phyloP scores from a whole-genome alignment of 805 yeast species.

The Candida loeiensis region DNA sequence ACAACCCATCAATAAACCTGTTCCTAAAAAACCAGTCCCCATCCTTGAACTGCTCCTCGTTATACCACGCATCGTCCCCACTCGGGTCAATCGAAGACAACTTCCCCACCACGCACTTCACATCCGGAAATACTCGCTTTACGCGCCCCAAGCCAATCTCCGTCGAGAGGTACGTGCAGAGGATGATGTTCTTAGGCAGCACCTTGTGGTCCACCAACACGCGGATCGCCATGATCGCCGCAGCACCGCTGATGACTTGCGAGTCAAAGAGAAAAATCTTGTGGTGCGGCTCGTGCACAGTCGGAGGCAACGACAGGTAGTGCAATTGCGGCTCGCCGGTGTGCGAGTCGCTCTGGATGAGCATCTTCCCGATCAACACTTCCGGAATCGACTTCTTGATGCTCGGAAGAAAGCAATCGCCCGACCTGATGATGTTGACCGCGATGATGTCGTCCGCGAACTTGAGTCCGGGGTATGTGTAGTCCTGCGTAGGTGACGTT shows the following conservation, averaged over 20 bases:
- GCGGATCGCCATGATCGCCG: constrained; percentile 90
- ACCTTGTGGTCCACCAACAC: constrained; percentile 82
- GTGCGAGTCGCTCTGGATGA: constrained; percentile 80
- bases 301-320: constrained; percentile 65
- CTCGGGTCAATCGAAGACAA: constrained; percentile 42
- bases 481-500: constrained; percentile 17
- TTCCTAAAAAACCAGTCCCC: constrained; percentile 58
- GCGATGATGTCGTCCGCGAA: constrained; percentile 57
- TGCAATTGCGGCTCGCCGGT: constrained; percentile 96
- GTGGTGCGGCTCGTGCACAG: constrained; percentile 19
- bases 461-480: constrained; percentile 37
- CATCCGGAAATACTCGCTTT: constrained; percentile 66
- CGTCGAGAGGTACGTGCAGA: constrained; percentile 72
- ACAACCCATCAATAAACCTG: constrained; percentile 70
- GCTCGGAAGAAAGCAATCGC: constrained; percentile 86
- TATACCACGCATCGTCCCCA: constrained; percentile 19
- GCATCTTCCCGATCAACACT: constrained; percentile 72
- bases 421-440: constrained; percentile 80
- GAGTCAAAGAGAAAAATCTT: constrained; percentile 77
- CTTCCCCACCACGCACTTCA: constrained; percentile 67
- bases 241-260: constrained; percentile 88
- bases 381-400: constrained; percentile 74
- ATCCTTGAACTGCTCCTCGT: constrained; percentile 42
- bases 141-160: constrained; percentile 75
- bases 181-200: constrained; percentile 53